A percentile compares a stretch with the other conserved stretches of the same genome.
Evolutionary conservation across 2,329 filamentous ascomycete species (phyloP).

Genomic region (Mycosphaerella sp.): DNA sequence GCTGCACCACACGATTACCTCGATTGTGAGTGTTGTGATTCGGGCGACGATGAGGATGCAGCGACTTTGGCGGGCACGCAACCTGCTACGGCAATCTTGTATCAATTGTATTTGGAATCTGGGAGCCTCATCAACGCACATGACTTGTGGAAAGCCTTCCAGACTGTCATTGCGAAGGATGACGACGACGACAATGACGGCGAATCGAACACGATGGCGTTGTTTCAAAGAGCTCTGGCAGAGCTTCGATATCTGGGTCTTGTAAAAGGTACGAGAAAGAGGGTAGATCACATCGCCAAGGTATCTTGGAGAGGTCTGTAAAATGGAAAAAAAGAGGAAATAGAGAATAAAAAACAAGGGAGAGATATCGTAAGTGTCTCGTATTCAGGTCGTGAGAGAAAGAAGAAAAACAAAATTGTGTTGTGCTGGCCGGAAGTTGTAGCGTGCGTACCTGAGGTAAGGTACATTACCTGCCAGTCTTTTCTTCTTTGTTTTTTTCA

Average conservation of each 20-base stretch:
- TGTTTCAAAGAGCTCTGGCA: constrained; percentile 79
- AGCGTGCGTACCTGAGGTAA: background rate
- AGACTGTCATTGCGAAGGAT: constrained; percentile 51
- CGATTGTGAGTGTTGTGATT: constrained; percentile 60
- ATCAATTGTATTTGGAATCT: constrained; percentile 72
- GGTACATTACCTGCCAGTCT: too few species aligned
- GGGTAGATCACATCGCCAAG: constrained; percentile 86
- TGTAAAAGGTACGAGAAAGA: constrained; percentile 83
- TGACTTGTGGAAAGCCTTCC: constrained; percentile 74
- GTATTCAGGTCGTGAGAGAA: background rate
- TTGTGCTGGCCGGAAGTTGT: background rate
- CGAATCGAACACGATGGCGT: constrained; percentile 44
- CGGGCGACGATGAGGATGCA: constrained; percentile 37
- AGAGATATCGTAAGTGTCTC: background rate
- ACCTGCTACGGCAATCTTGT: constrained; percentile 66
- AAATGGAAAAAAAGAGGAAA: too few species aligned
- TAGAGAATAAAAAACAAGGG: constrained; percentile 7
- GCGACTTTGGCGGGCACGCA: constrained; percentile 52
- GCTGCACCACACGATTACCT: constrained; percentile 70
- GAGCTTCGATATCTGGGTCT: constrained; percentile 82
- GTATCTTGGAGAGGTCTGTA: constrained; percentile 69
- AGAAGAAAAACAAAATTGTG: background rate
- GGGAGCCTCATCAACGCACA: constrained; percentile 70
- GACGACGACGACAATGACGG: constrained; percentile 34
- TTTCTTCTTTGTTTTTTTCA: constrained; percentile 39